phyloP scores from a whole-genome alignment of 108 stramenopile genomes.

The Conticribra weissflogii region DNA sequence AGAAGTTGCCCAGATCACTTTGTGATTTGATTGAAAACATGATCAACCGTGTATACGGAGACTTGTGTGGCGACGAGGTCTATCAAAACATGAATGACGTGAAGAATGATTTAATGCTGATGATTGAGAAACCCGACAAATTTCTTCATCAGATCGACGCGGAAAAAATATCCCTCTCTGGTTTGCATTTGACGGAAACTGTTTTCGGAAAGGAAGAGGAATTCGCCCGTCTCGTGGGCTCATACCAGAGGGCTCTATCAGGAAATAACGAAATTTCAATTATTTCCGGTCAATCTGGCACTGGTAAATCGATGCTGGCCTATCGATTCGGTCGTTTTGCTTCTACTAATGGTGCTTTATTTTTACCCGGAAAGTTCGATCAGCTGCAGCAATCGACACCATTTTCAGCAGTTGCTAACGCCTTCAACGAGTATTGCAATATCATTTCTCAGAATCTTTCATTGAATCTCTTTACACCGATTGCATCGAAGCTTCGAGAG shows the following conservation, averaged over 20 bases:
- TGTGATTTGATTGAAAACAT: slow-evolving; percentile 4
- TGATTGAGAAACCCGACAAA: slow-evolving; percentile 3
- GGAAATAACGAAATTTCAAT: background rate
- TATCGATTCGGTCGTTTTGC: background rate
- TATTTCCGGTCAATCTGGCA: slow-evolving; percentile 7
- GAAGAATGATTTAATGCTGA: background rate
- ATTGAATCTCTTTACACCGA: background rate
- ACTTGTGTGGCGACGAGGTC: slow-evolving; percentile 4
- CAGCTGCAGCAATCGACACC: slow-evolving; percentile 14
- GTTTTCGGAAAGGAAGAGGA: background rate
- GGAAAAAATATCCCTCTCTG: background rate
- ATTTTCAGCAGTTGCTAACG: slow-evolving; percentile 19
- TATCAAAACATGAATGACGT: background rate
- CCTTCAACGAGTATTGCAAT: slow-evolving; percentile 22
- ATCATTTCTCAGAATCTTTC: background rate
- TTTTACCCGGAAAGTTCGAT: slow-evolving; percentile 38
- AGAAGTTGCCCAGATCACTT: background rate
- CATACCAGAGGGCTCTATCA: background rate
- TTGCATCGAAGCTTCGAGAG: background rate
- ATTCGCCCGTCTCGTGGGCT: background rate
- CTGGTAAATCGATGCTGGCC: slow-evolving; percentile 4
- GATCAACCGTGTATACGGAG: background rate
- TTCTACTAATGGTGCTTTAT: slow-evolving; percentile 9
- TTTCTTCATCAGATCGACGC: background rate
- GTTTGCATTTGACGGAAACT: background rate